Evolutionary conservation across 2,329 filamentous ascomycete genomes (phyloP).

Genomic region (Hypoxylon sp.): DNA sequence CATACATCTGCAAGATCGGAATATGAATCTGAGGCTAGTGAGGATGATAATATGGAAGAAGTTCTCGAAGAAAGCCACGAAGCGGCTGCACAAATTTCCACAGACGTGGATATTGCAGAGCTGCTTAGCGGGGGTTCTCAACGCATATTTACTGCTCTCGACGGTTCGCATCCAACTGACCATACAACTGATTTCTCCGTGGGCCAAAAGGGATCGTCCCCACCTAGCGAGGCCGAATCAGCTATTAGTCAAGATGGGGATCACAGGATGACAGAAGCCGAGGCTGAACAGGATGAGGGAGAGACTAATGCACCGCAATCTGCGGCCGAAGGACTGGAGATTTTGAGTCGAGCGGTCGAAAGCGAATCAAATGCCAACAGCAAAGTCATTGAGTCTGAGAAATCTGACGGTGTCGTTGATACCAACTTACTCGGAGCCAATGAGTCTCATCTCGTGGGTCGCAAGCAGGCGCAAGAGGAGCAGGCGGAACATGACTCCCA

Average conservation of each 20-base stretch:
- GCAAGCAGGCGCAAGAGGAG: background rate
- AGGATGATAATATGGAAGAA: slow-evolving; percentile 14
- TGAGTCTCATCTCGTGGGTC: background rate
- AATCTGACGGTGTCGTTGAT: slow-evolving; percentile 17
- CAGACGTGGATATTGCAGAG: slow-evolving; percentile 10
- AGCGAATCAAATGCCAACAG: slow-evolving; percentile 35
- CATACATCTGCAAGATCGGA: slow-evolving; percentile 13
- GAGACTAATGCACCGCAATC: slow-evolving; percentile 30
- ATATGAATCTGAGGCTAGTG: background rate
- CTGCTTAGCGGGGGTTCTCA: background rate
- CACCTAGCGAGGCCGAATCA: background rate
- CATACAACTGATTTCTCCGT: background rate
- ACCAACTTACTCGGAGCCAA: background rate
- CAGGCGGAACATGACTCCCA: slow-evolving; percentile 7
- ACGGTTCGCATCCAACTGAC: slow-evolving; percentile 3
- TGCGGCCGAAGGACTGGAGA: slow-evolving; percentile 50
- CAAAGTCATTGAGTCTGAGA: slow-evolving; percentile 3
- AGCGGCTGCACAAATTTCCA: background rate
- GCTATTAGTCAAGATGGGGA: slow-evolving; percentile 39
- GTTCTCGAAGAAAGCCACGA: slow-evolving; percentile 4
- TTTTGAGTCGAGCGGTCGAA: slow-evolving; percentile 45
- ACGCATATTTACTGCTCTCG: background rate
- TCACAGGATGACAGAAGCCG: slow-evolving; percentile 28
- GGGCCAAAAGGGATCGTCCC: background rate
- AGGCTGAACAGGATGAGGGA: slow-evolving; percentile 20